phyloP scores from a whole-genome alignment of 1,139 yeast species.

The Nakaseomyces delphensis region DNA sequence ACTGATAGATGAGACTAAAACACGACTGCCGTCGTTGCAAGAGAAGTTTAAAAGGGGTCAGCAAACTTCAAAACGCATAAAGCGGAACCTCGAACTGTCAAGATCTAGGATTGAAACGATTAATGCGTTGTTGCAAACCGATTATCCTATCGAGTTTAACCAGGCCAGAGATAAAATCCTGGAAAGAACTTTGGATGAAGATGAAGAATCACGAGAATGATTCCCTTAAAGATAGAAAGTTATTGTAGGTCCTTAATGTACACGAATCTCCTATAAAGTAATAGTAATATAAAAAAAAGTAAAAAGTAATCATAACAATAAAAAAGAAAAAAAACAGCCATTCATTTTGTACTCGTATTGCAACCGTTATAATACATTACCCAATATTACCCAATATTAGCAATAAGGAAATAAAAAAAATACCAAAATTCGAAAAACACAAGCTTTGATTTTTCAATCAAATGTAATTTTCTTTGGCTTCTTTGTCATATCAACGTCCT shows the following conservation, averaged over 20 bases:
- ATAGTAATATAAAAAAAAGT: background rate
- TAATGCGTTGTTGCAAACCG: slow-evolving; percentile 18
- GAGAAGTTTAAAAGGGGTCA: slow-evolving; percentile 22
- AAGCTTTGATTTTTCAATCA: slow-evolving; percentile 19
- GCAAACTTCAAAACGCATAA: slow-evolving; percentile 15
- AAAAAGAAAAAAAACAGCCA: background rate
- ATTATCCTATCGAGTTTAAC: slow-evolving; percentile 28
- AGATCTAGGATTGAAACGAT: slow-evolving; percentile 18
- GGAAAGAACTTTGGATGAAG: slow-evolving; percentile 20
- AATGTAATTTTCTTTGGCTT: slow-evolving; percentile 91
- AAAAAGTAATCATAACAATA: background rate
- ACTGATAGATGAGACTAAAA: slow-evolving; percentile 20
- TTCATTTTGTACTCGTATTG: background rate
- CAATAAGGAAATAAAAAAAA: background rate
- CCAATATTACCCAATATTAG: slow-evolving; percentile 5
- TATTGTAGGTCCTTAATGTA: background rate
- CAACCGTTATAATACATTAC: slow-evolving; percentile 4
- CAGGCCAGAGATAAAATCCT: slow-evolving; percentile 27
- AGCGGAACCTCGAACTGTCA: slow-evolving; percentile 17
- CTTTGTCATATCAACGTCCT: slow-evolving; percentile 78
- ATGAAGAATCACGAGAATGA: slow-evolving; percentile 1
- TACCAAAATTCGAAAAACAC: background rate
- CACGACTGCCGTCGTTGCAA: slow-evolving; percentile 14
- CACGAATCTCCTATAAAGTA: background rate
- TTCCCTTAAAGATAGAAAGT: background rate